phyloP scores from a whole-genome alignment of 352 stramenopile species.

The Pythium utonaiense region DNA sequence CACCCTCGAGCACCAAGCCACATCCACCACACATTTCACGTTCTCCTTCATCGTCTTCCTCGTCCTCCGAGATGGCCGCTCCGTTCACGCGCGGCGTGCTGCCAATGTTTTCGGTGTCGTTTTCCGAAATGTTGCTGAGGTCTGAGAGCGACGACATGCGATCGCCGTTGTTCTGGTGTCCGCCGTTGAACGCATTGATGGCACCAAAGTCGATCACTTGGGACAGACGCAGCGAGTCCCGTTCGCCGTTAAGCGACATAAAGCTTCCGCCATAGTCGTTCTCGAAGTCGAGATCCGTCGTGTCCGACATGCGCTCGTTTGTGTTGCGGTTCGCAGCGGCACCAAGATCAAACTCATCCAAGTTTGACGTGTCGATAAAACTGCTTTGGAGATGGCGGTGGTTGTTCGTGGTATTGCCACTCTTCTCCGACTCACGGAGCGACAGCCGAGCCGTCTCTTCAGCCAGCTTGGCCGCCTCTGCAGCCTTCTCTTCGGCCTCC shows the following conservation, averaged over 20 bases:
- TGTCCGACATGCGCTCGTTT: constrained; percentile 56
- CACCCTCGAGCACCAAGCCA: constrained; percentile 61
- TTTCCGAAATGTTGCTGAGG: constrained; percentile 53
- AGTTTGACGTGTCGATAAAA: constrained; percentile 22
- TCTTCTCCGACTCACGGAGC: constrained; percentile 21
- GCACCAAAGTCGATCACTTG: constrained; percentile 75
- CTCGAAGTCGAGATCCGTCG: constrained; percentile 66
- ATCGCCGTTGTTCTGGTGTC: constrained; percentile 21
- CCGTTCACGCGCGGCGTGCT: background rate
- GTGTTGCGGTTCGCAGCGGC: constrained; percentile 32
- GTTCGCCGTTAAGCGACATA: constrained; percentile 50
- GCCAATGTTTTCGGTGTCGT: constrained; percentile 16
- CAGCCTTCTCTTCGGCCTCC: constrained; percentile 21
- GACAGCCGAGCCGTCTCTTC: constrained; percentile 22
- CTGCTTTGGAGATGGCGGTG: constrained; percentile 20
- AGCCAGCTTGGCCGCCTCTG: constrained; percentile 5
- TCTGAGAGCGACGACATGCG: constrained; percentile 50
- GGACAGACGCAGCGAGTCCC: constrained; percentile 71
- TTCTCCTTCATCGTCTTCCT: constrained; percentile 70
- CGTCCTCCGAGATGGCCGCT: constrained; percentile 24
- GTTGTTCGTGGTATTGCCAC: background rate
- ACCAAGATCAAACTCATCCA: constrained; percentile 75
- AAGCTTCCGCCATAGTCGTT: constrained; percentile 40
- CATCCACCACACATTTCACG: constrained; percentile 71
- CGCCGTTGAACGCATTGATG: constrained; percentile 42